Evolutionary conservation across 495 filamentous ascomycete genomes (phyloP).

Genomic region (Lasiosphaeria miniovina): DNA sequence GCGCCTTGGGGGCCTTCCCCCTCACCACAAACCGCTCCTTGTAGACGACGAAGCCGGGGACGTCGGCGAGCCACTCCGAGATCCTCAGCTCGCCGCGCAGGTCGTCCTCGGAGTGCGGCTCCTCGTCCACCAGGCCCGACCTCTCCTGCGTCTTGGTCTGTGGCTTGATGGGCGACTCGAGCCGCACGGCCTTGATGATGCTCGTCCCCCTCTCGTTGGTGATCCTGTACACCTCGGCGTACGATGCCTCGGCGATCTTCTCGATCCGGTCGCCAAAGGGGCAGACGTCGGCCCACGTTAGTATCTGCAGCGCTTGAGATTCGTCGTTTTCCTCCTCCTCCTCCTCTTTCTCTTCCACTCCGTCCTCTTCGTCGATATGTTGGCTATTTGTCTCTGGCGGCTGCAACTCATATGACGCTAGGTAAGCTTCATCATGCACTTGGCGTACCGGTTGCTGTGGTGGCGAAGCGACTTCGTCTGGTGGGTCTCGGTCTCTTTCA

Average conservation of each 20-base stretch:
- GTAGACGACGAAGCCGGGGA: constrained; percentile 92
- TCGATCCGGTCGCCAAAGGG: constrained; percentile 45
- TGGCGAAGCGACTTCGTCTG: neutral
- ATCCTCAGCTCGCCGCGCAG: constrained; percentile 63
- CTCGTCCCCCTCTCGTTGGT: constrained; percentile 45
- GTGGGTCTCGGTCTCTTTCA: neutral
- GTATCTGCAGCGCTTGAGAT: constrained; percentile 27
- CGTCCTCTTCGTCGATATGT: too few species aligned
- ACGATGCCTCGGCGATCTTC: constrained; percentile 70
- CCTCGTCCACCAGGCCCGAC: constrained; percentile 46
- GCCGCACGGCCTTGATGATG: constrained; percentile 54
- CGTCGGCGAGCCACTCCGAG: constrained; percentile 69
- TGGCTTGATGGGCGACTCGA: constrained; percentile 44
- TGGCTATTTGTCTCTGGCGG: neutral
- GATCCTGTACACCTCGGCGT: constrained; percentile 65
- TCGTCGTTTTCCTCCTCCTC: constrained; percentile 9
- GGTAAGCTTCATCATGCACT: neutral
- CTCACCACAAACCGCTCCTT: constrained; percentile 70
- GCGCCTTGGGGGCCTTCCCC: constrained; percentile 61
- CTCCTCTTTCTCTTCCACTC: neutral
- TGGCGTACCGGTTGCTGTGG: neutral
- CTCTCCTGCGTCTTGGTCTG: constrained; percentile 47
- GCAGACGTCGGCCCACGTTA: constrained; percentile 53
- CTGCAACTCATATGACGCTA: neutral
- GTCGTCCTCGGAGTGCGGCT: constrained; percentile 42